These are phyloP conservation scores for Cercospora beticola DNA, from an alignment of 2,329 filamentous ascomycete species.

Conservation along the genomic window DNA sequence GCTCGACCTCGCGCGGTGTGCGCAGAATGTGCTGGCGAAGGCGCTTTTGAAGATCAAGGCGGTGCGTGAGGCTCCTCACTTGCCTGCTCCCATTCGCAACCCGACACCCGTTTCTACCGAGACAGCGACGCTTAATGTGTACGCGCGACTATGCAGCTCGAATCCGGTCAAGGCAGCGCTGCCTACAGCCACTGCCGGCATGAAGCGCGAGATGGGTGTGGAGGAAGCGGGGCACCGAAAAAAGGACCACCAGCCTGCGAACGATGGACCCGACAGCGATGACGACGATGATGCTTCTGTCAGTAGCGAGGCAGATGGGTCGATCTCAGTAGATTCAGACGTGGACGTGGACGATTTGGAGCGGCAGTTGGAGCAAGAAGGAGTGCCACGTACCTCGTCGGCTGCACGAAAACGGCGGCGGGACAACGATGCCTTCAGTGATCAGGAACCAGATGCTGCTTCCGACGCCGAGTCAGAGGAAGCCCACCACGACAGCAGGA, in stretches of 20 bases:
- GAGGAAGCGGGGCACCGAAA: conserved; percentile 19
- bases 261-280: conserved; percentile 16
- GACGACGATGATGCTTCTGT: conserved; percentile 37
- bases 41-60: conserved; percentile 58
- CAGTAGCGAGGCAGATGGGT: conserved; percentile 31
- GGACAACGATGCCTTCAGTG: conserved; percentile 23
- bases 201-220: conserved; percentile 43
- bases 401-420: background rate
- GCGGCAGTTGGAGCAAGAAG: conserved; percentile 29
- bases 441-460: conserved; percentile 28
- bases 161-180: conserved; percentile 58
- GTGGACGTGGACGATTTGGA: conserved; percentile 32
- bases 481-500: conserved; percentile 21
- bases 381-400: conserved; percentile 14
- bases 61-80: conserved; percentile 51
- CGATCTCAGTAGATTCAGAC: conserved; percentile 17
- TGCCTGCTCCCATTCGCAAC: conserved; percentile 45
- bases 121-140: conserved; percentile 56
- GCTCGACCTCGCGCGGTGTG: conserved; percentile 52
- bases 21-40: conserved; percentile 57
- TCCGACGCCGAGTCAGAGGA: conserved; percentile 29
- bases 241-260: conserved; percentile 5
- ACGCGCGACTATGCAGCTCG: conserved; percentile 60
- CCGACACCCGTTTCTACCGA: conserved; percentile 44
- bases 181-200: conserved; percentile 45